A percentile compares a stretch with the other conserved stretches of the same genome.
Conservation (phyloP, 1,139 yeast genomes). For the Geotrichum reessii region DNA sequence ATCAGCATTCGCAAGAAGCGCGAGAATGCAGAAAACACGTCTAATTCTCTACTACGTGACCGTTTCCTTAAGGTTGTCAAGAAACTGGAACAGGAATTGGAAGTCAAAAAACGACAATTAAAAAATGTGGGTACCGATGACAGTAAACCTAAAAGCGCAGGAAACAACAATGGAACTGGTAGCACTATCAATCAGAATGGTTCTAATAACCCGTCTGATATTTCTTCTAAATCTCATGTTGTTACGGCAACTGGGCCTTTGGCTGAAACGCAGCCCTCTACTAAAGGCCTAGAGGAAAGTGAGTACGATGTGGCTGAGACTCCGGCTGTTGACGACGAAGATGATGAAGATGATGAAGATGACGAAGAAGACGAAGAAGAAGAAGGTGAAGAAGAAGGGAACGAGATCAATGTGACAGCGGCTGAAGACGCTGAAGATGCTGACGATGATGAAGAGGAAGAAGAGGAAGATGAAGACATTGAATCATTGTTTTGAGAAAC, state of each 20-base stretch:
- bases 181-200: conserved; percentile 8
- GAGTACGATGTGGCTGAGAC: neutral
- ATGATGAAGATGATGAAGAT: conserved; percentile 25
- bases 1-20: conserved; percentile 71
- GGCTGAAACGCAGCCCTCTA: neutral
- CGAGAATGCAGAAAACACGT: conserved; percentile 66
- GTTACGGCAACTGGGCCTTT: neutral
- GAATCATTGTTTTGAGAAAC: conserved; percentile 3
- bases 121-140: conserved; percentile 30
- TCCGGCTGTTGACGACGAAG: conserved; percentile 26
- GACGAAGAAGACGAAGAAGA: conserved; percentile 27
- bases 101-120: conserved; percentile 70
- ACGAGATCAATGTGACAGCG: conserved; percentile 33
- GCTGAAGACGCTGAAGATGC: conserved; percentile 35
- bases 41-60: conserved; percentile 82
- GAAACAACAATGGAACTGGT: conserved; percentile 28
- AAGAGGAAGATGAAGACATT: conserved; percentile 36
- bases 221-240: neutral
- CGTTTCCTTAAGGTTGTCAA: conserved; percentile 78
- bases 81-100: conserved; percentile 76
- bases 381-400: conserved; percentile 29
- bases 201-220: neutral
- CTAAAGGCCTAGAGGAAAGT: neutral
- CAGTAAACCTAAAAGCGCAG: conserved; percentile 26
- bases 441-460: conserved; percentile 37